Conservation (phyloP, 2,329 filamentous ascomycete species). For the Dactylellina parvicollis region DNA sequence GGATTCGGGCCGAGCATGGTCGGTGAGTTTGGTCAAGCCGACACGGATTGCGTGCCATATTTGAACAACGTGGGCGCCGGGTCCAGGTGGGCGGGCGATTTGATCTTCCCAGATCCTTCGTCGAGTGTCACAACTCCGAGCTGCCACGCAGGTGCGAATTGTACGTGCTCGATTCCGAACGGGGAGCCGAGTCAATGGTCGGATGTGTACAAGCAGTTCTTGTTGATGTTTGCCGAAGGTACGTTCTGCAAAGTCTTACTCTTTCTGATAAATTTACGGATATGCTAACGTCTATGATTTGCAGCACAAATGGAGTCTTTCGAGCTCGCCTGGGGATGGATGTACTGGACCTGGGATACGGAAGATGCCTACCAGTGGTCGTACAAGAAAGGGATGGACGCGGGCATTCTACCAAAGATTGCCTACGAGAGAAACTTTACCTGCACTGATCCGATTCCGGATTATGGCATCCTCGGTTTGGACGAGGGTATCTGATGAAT, state of each 20-base stretch:
- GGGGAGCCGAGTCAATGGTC: slow-evolving; percentile 75
- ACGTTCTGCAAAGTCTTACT: slow-evolving; percentile 26
- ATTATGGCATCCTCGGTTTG: slow-evolving; percentile 61
- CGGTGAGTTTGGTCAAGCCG: slow-evolving; percentile 96
- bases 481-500: slow-evolving; percentile 62
- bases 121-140: slow-evolving; percentile 74
- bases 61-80: slow-evolving; percentile 87
- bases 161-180: slow-evolving; percentile 80
- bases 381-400: slow-evolving; percentile 80
- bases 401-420: slow-evolving; percentile 80
- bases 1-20: slow-evolving; percentile 94
- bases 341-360: slow-evolving; percentile 99
- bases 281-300: slow-evolving; percentile 14
- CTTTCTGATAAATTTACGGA: not conserved
- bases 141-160: slow-evolving; percentile 75
- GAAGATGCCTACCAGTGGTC: slow-evolving; percentile 90
- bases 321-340: slow-evolving; percentile 95
- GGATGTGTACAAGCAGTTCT: slow-evolving; percentile 80
- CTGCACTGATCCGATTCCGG: slow-evolving; percentile 66
- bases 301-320: slow-evolving; percentile 91
- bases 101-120: slow-evolving; percentile 72
- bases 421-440: slow-evolving; percentile 77
- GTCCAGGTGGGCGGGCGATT: slow-evolving; percentile 90
- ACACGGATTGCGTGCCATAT: slow-evolving; percentile 88
- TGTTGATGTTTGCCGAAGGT: slow-evolving; percentile 84